Evolutionary conservation across 2,329 filamentous ascomycete species (phyloP).

Genomic region (Boeremia exigua): DNA sequence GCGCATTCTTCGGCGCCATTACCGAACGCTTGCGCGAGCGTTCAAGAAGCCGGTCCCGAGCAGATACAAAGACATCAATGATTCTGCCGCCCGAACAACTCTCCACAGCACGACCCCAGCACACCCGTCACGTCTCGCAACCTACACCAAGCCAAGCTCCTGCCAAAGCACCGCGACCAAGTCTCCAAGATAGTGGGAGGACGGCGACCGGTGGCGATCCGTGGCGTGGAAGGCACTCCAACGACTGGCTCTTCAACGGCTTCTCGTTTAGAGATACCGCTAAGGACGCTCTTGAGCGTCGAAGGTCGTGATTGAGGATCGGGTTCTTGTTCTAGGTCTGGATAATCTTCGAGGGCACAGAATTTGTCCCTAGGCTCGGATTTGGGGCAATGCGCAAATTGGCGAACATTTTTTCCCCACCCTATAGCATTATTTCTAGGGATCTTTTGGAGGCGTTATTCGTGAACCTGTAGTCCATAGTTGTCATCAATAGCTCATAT

Average conservation of each 20-base stretch:
- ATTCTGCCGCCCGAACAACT: conserved; percentile 35
- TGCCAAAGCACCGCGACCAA: conserved; percentile 32
- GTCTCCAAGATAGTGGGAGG: conserved; percentile 30
- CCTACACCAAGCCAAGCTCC: conserved; percentile 4
- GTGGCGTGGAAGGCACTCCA: conserved; percentile 48
- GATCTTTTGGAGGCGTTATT: too few relatives aligned
- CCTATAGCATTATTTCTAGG: too few relatives aligned
- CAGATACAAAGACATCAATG: conserved; percentile 38
- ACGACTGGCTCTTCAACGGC: conserved; percentile 48
- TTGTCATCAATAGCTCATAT: too few relatives aligned
- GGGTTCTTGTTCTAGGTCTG: too few relatives aligned
- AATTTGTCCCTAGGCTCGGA: too few relatives aligned
- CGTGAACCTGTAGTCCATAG: too few relatives aligned
- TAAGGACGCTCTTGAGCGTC: conserved; percentile 37
- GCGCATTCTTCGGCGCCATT: conserved; percentile 47
- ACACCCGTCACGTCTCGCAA: conserved; percentile 23
- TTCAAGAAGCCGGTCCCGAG: conserved; percentile 42
- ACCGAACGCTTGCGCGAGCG: conserved; percentile 41
- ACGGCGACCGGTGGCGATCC: conserved; percentile 40
- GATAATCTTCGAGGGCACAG: too few relatives aligned
- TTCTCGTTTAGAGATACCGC: conserved; percentile 47
- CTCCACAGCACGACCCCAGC: conserved; percentile 19
- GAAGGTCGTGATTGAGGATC: conserved; percentile 22
- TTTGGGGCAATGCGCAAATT: too few relatives aligned
- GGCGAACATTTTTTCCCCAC: too few relatives aligned